Evolutionary conservation across 2,329 filamentous ascomycete genomes (phyloP), one percentile per base, ranked within the genome.

Genomic region (Plectosphaerella plurivora): DNA sequence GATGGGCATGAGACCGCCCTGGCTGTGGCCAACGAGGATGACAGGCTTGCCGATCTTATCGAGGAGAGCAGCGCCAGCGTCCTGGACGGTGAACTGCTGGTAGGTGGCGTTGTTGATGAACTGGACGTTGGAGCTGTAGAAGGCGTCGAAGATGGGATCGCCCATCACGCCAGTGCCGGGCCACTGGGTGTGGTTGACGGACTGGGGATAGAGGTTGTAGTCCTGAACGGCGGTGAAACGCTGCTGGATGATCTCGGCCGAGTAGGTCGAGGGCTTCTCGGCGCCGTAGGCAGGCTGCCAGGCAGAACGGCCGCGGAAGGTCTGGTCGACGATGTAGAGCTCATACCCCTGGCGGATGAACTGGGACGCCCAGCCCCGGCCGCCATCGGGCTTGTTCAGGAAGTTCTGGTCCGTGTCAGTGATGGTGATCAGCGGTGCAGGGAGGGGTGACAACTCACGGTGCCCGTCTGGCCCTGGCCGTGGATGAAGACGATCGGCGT

Each of bases 321-420:
- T 67, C 54, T 76, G 70, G 56, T 79, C 76, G 12, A 73, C 66
- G 46, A 78, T 63, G 60, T 76, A 78, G 46, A 77, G 65, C 45
- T 73, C 70, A 60, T 75, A 74, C 15, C 75, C 74, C n/a, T 69
- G 64, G 5, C 60, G 57, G 7, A 79, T 55, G 58, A 79, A 79
- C 52, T 68, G 68, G 3, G 72, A 74, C 1, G 75, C 72, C 76
- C 76, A 79, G 15, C 75, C 75, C 9, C 66, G 67, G 14, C 69
- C 63, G 45, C 73, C 73, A 52, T 77, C 74, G 7, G 75, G 74
- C 45, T 73, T 78, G 49, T 70, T 72, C 18, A 76, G 65, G 63
- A 73, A 77, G 57, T 75, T 74, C 68, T 72, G 52, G 14, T 28
- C 28, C 28, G 28, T 9, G 28, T 33, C 28, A 33, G 28, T 33